Conservation (phyloP, 768 basidiomycete species). For the Favolaschia claudopus region DNA sequence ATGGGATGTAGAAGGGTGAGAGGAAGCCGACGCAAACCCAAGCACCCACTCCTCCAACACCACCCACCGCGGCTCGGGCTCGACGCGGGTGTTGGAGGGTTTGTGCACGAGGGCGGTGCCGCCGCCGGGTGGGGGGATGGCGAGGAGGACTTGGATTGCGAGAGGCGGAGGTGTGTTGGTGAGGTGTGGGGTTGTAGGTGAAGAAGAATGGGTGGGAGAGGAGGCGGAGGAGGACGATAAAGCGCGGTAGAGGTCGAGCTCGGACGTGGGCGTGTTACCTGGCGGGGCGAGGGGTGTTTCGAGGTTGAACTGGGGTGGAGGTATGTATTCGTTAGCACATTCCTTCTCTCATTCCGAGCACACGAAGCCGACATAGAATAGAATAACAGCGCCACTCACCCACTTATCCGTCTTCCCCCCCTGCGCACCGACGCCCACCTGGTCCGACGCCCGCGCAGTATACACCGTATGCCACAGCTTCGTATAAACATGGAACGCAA, state of each 20-base stretch:
- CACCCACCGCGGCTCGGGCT: conserved; percentile 73
- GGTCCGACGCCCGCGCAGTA: conserved; percentile 64
- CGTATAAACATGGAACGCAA: conserved; percentile 82
- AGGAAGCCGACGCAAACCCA: conserved; percentile 51
- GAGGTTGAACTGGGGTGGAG: conserved; percentile 72
- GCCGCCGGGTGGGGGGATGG: conserved; percentile 70
- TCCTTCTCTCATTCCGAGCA: too few relatives aligned
- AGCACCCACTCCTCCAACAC: conserved; percentile 79
- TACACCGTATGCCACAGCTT: conserved; percentile 82
- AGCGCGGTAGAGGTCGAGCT: conserved; percentile 65
- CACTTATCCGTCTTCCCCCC: conserved; percentile 75
- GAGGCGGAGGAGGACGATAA: conserved; percentile 53
- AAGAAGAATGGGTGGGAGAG: conserved; percentile 38
- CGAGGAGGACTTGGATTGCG: conserved; percentile 73
- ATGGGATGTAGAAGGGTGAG: too few relatives aligned
- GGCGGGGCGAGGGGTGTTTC: conserved; percentile 76
- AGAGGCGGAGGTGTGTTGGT: conserved; percentile 52
- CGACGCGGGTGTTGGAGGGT: conserved; percentile 66
- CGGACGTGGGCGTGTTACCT: conserved; percentile 61
- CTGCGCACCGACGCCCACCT: background rate
- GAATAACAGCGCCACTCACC: conserved; percentile 55
- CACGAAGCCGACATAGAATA: background rate
- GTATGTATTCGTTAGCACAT: conserved; percentile 7
- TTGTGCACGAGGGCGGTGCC: conserved; percentile 81
- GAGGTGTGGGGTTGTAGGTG: too few relatives aligned